Evolutionary conservation across 2,329 filamentous ascomycete genomes (phyloP).

Genomic region (Fusarium brevicatenulatum): DNA sequence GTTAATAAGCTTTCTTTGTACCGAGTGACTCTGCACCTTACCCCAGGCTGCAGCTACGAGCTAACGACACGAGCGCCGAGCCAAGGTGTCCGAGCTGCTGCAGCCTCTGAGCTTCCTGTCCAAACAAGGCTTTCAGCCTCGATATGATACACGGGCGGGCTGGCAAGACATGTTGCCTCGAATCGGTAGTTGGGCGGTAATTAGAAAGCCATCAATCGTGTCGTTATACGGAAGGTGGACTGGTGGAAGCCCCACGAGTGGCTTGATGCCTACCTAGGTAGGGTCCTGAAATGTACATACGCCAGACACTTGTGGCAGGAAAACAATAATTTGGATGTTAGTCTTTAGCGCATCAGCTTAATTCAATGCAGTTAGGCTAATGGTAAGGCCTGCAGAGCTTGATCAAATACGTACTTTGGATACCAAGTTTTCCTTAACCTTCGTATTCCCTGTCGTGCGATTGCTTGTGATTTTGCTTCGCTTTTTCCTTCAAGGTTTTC

Average conservation of each 20-base stretch:
- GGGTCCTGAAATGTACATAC: conserved; percentile 16
- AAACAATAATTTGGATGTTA: conserved; percentile 12
- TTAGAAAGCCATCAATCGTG: conserved; percentile 35
- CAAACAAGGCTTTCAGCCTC: conserved; percentile 21
- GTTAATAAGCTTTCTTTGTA: conserved; percentile 17
- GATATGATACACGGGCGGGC: conserved; percentile 9
- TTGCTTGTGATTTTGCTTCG: conserved; percentile 22
- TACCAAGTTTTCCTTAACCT: conserved; percentile 20
- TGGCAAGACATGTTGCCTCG: conserved; percentile 24
- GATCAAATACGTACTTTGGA: conserved; percentile 9
- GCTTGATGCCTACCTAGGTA: not conserved
- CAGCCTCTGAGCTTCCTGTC: not conserved
- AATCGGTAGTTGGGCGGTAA: conserved; percentile 34
- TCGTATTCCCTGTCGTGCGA: conserved; percentile 32
- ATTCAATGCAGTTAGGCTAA: conserved; percentile 19
- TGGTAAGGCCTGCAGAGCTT: conserved; percentile 17
- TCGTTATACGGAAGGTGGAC: conserved; percentile 21
- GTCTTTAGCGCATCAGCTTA: conserved; percentile 13
- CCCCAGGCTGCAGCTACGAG: conserved; percentile 21
- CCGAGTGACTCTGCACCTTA: conserved; percentile 7
- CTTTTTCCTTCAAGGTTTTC: conserved; percentile 26
- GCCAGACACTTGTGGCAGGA: conserved; percentile 21
- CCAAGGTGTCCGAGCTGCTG: conserved; percentile 19
- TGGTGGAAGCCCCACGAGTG: conserved; percentile 20
- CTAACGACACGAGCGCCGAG: conserved; percentile 15